phyloP scores from a whole-genome alignment of 257 asterid species.

The Solanum chaucha region DNA sequence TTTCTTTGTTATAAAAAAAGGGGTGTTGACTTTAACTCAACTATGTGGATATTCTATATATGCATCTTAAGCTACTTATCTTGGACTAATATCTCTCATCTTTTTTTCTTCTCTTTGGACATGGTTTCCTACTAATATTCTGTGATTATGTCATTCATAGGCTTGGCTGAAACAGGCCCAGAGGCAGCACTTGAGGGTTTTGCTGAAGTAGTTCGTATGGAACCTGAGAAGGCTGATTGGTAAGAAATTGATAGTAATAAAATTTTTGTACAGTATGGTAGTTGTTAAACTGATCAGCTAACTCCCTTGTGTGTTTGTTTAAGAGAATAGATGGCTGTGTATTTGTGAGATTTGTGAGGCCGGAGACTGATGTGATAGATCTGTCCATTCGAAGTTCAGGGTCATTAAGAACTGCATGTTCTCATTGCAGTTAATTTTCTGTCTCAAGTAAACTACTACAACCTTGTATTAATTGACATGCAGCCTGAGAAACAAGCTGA shows the following conservation, averaged over 20 bases:
- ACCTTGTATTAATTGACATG: background rate
- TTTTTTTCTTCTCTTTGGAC: background rate
- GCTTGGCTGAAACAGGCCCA: slow-evolving; percentile 85
- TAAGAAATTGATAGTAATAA: slow-evolving; percentile 12
- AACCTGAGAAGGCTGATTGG: slow-evolving; percentile 98
- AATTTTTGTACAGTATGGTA: background rate
- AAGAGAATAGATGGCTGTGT: background rate
- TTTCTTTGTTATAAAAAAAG: background rate
- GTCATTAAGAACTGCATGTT: background rate
- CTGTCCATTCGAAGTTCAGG: background rate
- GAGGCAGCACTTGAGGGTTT: slow-evolving; percentile 95
- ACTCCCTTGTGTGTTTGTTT: background rate
- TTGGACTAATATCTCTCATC: background rate
- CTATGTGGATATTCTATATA: background rate
- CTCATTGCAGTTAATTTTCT: background rate
- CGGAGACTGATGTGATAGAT: background rate
- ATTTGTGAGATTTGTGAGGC: background rate
- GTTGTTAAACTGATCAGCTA: background rate
- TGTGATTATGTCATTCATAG: slow-evolving; percentile 21
- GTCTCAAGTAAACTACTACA: background rate
- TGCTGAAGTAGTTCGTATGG: slow-evolving; percentile 85
- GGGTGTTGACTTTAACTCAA: background rate
- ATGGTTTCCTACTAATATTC: background rate
- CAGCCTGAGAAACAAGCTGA: background rate
- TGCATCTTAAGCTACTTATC: background rate